phyloP scores from a whole-genome alignment of 2,329 filamentous ascomycete species.

The Ustilaginoidea virens region DNA sequence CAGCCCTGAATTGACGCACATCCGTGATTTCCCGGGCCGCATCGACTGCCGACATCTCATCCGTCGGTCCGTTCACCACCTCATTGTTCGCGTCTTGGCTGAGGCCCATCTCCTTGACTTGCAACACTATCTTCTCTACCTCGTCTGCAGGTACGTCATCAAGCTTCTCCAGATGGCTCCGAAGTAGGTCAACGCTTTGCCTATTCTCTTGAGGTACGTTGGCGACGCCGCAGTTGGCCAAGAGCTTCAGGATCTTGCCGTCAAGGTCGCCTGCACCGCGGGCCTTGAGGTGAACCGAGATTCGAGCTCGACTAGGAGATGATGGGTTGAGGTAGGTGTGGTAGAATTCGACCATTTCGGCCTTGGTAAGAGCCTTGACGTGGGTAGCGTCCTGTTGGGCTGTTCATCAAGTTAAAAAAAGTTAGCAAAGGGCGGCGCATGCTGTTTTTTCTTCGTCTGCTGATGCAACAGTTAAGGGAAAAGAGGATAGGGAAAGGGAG shows the following conservation, averaged over 20 bases:
- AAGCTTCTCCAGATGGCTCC: conserved; percentile 31
- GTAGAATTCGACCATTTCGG: conserved; percentile 70
- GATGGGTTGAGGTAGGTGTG: conserved; percentile 57
- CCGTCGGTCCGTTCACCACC: conserved; percentile 17
- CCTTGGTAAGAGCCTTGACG: conserved; percentile 61
- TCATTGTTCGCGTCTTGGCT: conserved; percentile 17
- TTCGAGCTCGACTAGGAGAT: conserved; percentile 62
- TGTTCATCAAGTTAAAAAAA: conserved; percentile 20
- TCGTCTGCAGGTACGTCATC: conserved; percentile 33
- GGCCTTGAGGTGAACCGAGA: conserved; percentile 71
- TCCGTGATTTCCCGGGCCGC: conserved; percentile 52
- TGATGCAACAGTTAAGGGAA: too few relatives aligned
- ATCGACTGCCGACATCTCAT: conserved; percentile 26
- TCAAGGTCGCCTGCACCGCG: conserved; percentile 39
- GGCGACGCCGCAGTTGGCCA: conserved; percentile 20
- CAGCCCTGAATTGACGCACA: conserved; percentile 66
- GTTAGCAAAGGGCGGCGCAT: too few relatives aligned
- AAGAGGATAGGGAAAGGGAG: not conserved
- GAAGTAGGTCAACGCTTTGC: conserved; percentile 34
- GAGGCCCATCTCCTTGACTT: conserved; percentile 27
- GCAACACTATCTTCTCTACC: conserved; percentile 29
- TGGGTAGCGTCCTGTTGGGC: conserved; percentile 62
- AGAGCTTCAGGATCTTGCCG: conserved; percentile 25
- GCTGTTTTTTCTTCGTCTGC: too few relatives aligned
- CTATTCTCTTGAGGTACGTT: conserved; percentile 24